Base-by-base conservation (phyloP, 2,329 filamentous ascomycete species). In the Geoglossum cookeanum region DNA sequence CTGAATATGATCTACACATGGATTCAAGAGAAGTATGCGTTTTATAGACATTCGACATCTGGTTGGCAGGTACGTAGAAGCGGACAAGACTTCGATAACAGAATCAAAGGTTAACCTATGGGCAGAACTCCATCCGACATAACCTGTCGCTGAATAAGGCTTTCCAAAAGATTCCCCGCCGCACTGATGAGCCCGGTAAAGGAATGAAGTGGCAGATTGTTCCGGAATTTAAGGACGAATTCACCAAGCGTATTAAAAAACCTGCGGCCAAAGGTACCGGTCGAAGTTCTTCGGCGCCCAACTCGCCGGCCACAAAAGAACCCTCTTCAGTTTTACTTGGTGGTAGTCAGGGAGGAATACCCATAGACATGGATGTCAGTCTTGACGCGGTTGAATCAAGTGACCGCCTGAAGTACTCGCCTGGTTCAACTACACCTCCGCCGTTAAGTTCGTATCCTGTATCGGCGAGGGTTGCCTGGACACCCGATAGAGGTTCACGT, bases 171-270 rank as follows among this genome's bases (percentile, higher is more conserved):
- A 85, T 95, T 7, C 86, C 92, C 2, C 83, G 92, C 52, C 84
- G 87, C 15, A 95, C 89, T 0, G 88, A 97, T 63, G 92, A 98
- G 68, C 92, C 92, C 27, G 92, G 92, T 11, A 98, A 98, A 68
- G 92, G 92, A 32, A 97, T 96, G 89, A 97, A 97, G 68, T 98
- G 92, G 92, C 87, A 91, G 69, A 90, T 98, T 65, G 82, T 87
- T 3, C 78, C 86, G 1, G 87, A 94, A 61, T 79, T 84, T 62
- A 82, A 85, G 54, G 87, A 96, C 17, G 91, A 95, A 56, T 94
- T 96, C 75, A 78, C 88, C 59, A 85, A 85, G 67, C 87, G 85
- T 63, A 72, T 73, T 53, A 64, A 67, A 62, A 58, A 61, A 65
- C 61, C 60, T 48, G 59, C 60, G n/a, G 60, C 17, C 75, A 78